Conservation (phyloP, 2,329 filamentous ascomycete genomes). For the Ophiosphaerella narmari region DNA sequence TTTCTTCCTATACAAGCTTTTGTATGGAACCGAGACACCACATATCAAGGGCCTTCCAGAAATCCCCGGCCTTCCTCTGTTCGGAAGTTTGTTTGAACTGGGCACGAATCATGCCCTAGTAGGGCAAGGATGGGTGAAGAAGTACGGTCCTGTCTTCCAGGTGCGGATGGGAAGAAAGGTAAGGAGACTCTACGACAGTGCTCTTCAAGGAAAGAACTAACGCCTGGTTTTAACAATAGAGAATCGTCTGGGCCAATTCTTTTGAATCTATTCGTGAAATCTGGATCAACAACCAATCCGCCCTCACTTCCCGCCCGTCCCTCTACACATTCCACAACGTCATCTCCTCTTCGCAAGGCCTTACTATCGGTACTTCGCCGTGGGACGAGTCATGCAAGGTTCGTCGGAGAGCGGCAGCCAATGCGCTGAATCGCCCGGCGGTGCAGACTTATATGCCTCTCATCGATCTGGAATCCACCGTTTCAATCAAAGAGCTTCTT, state of each 20-base stretch:
- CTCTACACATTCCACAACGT: conserved; percentile 83
- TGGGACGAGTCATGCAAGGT: conserved; percentile 83
- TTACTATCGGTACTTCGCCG: conserved; percentile 82
- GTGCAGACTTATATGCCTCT: conserved; percentile 82
- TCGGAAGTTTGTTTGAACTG: conserved; percentile 53
- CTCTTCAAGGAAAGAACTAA: background rate
- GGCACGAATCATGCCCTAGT: conserved; percentile 54
- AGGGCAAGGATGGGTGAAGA: conserved; percentile 52
- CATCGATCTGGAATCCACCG: conserved; percentile 74
- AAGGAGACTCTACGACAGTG: conserved; percentile 1
- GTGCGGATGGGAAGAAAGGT: conserved; percentile 68
- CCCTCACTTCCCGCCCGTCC: conserved; percentile 75
- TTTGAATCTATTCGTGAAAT: conserved; percentile 75
- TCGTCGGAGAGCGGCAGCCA: conserved; percentile 77
- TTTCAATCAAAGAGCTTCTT: conserved; percentile 73
- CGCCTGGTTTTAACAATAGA: conserved; percentile 43
- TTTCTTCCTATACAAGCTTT: conserved; percentile 47
- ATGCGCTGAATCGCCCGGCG: conserved; percentile 75
- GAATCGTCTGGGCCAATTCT: conserved; percentile 77
- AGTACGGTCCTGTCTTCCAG: conserved; percentile 57
- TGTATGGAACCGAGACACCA: conserved; percentile 54
- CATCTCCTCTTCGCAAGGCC: conserved; percentile 75
- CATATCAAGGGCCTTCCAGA: conserved; percentile 56
- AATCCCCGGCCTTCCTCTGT: conserved; percentile 53
- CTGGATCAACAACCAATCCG: conserved; percentile 79